Conservation (phyloP, 768 basidiomycete genomes). For the Pleurotus djamor region DNA sequence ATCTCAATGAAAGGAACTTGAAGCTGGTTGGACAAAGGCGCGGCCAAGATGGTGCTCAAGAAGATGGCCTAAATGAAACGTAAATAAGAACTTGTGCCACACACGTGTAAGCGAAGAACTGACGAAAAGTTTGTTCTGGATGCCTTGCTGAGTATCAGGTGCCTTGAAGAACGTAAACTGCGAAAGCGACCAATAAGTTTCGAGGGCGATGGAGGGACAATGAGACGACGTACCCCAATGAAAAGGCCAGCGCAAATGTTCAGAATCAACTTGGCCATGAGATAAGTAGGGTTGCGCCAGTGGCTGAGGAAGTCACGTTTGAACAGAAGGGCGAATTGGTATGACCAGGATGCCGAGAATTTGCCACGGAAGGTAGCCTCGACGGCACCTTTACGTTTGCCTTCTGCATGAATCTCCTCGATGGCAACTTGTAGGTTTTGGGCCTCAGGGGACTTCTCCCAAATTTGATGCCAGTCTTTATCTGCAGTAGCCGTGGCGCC, state of each 20-base stretch:
- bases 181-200: constrained; percentile 8
- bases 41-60: constrained; percentile 51
- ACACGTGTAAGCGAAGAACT: constrained; percentile 20
- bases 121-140: constrained; percentile 67
- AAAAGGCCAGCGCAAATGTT: constrained; percentile 55
- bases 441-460: constrained; percentile 1
- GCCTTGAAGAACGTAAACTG: constrained; percentile 64
- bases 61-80: constrained; percentile 42
- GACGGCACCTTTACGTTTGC: constrained; percentile 39
- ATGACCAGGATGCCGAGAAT: constrained; percentile 52
- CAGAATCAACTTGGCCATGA: constrained; percentile 55
- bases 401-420: constrained; percentile 48
- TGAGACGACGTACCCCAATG: constrained; percentile 35
- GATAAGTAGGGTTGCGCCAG: constrained; percentile 60
- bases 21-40: constrained; percentile 59
- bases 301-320: constrained; percentile 40
- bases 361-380: constrained; percentile 32
- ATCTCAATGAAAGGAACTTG: constrained; percentile 60
- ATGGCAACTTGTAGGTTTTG: constrained; percentile 26
- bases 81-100: not conserved
- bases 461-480: constrained; percentile 50
- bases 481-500: constrained; percentile 55
- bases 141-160: constrained; percentile 49
- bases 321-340: constrained; percentile 41
- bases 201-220: constrained; percentile 6